A percentile compares a stretch with the other conserved stretches of the same genome.
phyloP scores from a whole-genome alignment of 1,139 yeast species.

The Yamadazyma taylorii region DNA sequence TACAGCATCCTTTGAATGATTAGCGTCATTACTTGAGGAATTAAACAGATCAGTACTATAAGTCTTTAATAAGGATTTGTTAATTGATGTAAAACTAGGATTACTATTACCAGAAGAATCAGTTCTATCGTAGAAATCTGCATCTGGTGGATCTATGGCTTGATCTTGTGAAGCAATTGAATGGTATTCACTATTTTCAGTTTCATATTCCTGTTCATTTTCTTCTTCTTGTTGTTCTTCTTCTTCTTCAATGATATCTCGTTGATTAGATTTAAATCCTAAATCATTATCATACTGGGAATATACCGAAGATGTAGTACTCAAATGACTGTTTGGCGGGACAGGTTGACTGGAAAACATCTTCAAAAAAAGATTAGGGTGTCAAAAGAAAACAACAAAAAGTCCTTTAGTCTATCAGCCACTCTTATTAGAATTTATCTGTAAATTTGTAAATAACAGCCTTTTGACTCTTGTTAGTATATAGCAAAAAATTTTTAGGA shows the following conservation, averaged over 20 bases:
- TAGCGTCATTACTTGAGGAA: slow-evolving; percentile 4
- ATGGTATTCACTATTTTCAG: no score
- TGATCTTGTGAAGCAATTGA: slow-evolving; percentile 6
- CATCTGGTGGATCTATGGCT: slow-evolving; percentile 1
- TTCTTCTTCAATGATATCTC: slow-evolving; percentile 14
- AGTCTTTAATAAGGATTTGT: slow-evolving; percentile 30
- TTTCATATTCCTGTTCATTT: no score
- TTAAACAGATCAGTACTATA: slow-evolving; percentile 9
- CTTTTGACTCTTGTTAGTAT: no score
- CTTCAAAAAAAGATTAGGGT: no score
- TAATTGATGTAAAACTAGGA: slow-evolving; percentile 37
- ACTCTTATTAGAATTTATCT: no score
- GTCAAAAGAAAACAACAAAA: no score
- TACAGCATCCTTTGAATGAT: slow-evolving; percentile 3
- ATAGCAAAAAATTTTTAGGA: no score
- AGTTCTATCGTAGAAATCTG: neutral
- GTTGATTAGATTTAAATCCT: slow-evolving; percentile 6
- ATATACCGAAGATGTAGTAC: slow-evolving; percentile 19
- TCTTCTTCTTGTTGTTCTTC: slow-evolving; percentile 11
- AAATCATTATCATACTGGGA: slow-evolving; percentile 12
- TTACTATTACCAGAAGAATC: slow-evolving; percentile 7
- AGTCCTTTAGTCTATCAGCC: no score
- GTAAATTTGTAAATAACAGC: no score
- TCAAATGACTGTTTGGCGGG: slow-evolving; percentile 11
- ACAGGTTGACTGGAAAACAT: slow-evolving; percentile 2